phyloP scores from a whole-genome alignment of 1,284 basidiomycete genomes.

The Ustilago crameri region DNA sequence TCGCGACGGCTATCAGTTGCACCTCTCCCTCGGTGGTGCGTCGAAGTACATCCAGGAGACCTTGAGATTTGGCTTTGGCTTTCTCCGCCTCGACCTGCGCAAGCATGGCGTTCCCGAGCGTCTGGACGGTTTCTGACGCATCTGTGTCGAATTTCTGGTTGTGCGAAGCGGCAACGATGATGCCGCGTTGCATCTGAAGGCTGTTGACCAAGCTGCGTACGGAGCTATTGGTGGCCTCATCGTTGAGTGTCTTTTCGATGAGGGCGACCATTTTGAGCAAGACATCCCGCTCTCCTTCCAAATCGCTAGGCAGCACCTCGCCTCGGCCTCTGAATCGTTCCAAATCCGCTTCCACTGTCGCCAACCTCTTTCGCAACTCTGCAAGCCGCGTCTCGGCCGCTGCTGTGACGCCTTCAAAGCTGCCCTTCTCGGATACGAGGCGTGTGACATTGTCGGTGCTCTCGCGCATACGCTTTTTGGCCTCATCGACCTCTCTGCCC shows the following conservation, averaged over 20 bases:
- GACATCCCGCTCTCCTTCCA: conserved; percentile 79
- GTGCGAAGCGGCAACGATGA: conserved; percentile 81
- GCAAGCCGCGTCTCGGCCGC: conserved; percentile 79
- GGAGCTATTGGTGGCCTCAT: conserved; percentile 75
- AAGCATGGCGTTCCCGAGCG: conserved; percentile 76
- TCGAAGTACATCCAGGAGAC: conserved; percentile 75
- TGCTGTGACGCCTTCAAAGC: conserved; percentile 78
- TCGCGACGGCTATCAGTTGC: conserved; percentile 80
- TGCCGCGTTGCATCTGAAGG: conserved; percentile 82
- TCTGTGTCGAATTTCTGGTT: conserved; percentile 82
- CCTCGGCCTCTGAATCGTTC: conserved; percentile 17
- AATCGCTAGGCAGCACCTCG: conserved; percentile 69
- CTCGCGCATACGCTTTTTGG: conserved; percentile 76
- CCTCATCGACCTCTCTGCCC: conserved; percentile 75
- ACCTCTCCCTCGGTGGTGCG: conserved; percentile 78
- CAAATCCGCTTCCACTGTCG: conserved; percentile 73
- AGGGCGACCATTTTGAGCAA: conserved; percentile 77
- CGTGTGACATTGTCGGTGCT: conserved; percentile 70
- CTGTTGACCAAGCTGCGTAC: conserved; percentile 80
- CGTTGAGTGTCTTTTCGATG: conserved; percentile 77
- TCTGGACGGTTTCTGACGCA: conserved; percentile 77
- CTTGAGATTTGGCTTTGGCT: conserved; percentile 77
- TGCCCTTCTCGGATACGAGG: conserved; percentile 71
- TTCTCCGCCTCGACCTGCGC: conserved; percentile 80
- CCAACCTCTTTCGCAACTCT: conserved; percentile 76